Percentiles rank a stretch among this genome's conserved stretches.
Conservation (phyloP, 495 filamentous ascomycete species). For the Tuber umbilicatum region DNA sequence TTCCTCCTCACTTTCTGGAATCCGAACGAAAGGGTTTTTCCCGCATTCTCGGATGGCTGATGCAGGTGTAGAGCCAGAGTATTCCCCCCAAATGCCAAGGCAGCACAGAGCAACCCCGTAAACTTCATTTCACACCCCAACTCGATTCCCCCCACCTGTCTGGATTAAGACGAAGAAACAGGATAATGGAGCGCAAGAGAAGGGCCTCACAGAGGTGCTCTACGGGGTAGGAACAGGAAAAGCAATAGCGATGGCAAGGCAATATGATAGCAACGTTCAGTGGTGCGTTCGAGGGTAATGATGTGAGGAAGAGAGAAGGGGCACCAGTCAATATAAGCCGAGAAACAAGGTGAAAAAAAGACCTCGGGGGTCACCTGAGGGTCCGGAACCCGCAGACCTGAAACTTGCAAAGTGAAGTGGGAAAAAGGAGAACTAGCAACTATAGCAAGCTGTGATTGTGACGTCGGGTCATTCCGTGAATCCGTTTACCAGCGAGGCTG, state of each 20-base stretch:
- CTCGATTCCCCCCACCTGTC: slow-evolving; percentile 3
- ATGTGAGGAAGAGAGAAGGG: neutral
- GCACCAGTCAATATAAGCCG: neutral
- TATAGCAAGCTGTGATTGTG: neutral
- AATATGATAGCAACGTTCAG: neutral
- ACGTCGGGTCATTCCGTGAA: neutral
- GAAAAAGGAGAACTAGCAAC: neutral
- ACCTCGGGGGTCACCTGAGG: neutral
- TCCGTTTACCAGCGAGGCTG: neutral
- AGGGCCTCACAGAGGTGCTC: neutral
- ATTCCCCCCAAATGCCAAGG: slow-evolving; percentile 13
- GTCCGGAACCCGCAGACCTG: neutral
- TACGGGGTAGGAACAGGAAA: neutral
- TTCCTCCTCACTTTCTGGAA: slow-evolving; percentile 41
- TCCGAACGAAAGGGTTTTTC: slow-evolving; percentile 32
- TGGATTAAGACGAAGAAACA: neutral
- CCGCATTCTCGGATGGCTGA: slow-evolving; percentile 14
- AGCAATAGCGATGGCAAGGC: neutral
- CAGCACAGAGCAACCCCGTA: slow-evolving; percentile 10
- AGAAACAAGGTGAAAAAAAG: neutral
- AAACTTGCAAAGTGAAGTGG: neutral
- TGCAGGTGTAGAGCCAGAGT: slow-evolving; percentile 20
- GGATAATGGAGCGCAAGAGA: neutral
- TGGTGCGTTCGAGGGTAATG: neutral
- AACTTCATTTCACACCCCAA: slow-evolving; percentile 11